Evolutionary conservation across 352 stramenopile genomes (phyloP), one percentile per base, ranked within the genome.

Genomic region (Globisporangium alternatum): DNA sequence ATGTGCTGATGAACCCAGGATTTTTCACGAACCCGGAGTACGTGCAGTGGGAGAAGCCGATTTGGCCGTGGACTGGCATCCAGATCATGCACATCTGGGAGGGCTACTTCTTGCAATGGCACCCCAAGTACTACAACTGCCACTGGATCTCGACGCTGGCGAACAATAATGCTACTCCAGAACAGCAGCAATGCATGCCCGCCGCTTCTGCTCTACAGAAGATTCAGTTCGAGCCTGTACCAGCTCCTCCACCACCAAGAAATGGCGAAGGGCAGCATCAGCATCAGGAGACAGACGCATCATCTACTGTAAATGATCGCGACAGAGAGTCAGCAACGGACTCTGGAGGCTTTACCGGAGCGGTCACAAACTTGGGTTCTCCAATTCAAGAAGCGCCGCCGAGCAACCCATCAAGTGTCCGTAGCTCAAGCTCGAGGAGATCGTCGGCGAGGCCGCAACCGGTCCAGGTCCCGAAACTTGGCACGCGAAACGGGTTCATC

Each of bases 81-180:
- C 86, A 93, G 59, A 92, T 91, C 81, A 77, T 95, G 62, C 75
- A 73, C 41, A 51, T 95, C 8, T 95, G 87, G 87, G 83, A 92
- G 7, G 73, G 77, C 39, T 95, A 93, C 56, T 95, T 93, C 56
- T 89, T 95, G 60, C 87, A 95, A 60, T 92, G 82, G 81, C 85
- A 94, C 57, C 83, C 85, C 8, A 91, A 91, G 69, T 94, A 85
- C 68, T 79, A 87, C 67, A 88, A 89, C 37, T 91, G 82, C 58
- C 77, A 84, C 31, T 93, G 84, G 82, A 78, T 83, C 1, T 81
- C 78, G 48, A 89, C 69, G 58, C 77, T 87, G 57, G 56, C 77
- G 12, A 68, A 76, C 39, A 66, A 61, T 3, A 52, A 45, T 31
- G 17, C 7, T 49, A 28, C 25, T 37, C 19, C 62, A 64, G 52